A percentile compares a stretch with the other conserved stretches of the same genome.
These are phyloP conservation scores for Isabelozyma pseudorhagii DNA, from an alignment of 805 yeast species.

Conservation along the genomic window DNA sequence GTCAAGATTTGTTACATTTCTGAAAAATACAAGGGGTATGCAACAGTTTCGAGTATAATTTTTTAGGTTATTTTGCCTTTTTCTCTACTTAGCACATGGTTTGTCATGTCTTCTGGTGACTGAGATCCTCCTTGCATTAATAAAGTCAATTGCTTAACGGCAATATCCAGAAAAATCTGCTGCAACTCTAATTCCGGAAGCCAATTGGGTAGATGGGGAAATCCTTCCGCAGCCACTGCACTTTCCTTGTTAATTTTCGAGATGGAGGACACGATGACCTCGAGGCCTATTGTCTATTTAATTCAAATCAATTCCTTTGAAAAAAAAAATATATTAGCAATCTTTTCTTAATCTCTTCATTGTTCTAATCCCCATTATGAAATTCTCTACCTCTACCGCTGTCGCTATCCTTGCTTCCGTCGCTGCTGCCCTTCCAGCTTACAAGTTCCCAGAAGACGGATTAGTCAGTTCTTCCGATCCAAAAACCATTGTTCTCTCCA, in stretches of 20 bases:
- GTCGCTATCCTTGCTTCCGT: neutral
- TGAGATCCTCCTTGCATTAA: neutral
- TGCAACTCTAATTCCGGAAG: neutral
- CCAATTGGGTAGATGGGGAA: neutral
- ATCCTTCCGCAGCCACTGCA: neutral
- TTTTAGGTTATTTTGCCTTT: too few species aligned
- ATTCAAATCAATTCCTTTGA: neutral
- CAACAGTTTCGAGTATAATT: too few species aligned
- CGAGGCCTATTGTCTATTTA: neutral
- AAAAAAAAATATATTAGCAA: too few species aligned
- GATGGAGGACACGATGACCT: neutral
- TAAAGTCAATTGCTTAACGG: neutral
- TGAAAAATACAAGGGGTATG: neutral
- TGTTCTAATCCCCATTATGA: neutral
- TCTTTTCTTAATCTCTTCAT: neutral
- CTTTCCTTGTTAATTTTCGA: too few species aligned
- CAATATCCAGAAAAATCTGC: neutral
- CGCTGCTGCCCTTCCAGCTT: neutral
- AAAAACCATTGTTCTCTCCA: slow-evolving; percentile 40
- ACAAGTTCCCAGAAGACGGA: neutral
- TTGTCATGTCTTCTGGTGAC: neutral
- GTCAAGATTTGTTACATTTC: neutral
- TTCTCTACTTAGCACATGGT: neutral
- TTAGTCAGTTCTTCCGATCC: neutral
- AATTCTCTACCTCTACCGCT: neutral